Evolutionary conservation across 306 rosid genomes (phyloP), one percentile per base, ranked within the genome.

Genomic region (Medicago ruthenica): DNA sequence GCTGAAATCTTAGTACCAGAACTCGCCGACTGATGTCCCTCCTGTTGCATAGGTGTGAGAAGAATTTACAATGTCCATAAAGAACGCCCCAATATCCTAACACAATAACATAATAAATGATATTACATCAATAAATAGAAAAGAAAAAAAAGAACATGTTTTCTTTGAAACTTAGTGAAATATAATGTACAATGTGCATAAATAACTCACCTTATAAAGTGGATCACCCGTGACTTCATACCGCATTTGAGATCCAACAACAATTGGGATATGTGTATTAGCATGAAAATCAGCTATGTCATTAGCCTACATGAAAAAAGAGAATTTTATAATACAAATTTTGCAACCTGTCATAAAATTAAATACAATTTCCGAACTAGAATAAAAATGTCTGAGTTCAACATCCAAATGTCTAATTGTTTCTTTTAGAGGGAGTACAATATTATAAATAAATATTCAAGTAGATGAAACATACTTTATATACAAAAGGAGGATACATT

Each of bases 31-130:
- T 16, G 99, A 96, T 75, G 99, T 87, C 85, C 99, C 99, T 87
- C 99, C 99, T 6, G 99, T 96, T 82, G 99, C 99, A 81, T 90
- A 96, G 83, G 86, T 86, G 71, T 96, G 98, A 76, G 98, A 90
- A 65, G 99, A 90, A 87, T 96, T 92, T 40, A 96, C 80, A 48
- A 82, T 6, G 71, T 88, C 85, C 99, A 96, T 89, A 78, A 96
- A 96, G 88, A 84, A 96, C 36, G 80, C 81, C 48, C 90, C 89
- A 13, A 96, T 89, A 47, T 88, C 92, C 99, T 96, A 83, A 65
- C 21, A 82, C 22, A 58, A 12, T 1, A 8, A 51, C 2, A 51
- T 2, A 7, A 51, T 51, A 2, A 51, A 16, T 16, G 3, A 51
- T 7, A 7, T 7, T 6, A 51, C 21, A 51, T 10, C 21, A 7